phyloP scores from a whole-genome alignment of 306 rosid species.

The Inga leiocalycina region DNA sequence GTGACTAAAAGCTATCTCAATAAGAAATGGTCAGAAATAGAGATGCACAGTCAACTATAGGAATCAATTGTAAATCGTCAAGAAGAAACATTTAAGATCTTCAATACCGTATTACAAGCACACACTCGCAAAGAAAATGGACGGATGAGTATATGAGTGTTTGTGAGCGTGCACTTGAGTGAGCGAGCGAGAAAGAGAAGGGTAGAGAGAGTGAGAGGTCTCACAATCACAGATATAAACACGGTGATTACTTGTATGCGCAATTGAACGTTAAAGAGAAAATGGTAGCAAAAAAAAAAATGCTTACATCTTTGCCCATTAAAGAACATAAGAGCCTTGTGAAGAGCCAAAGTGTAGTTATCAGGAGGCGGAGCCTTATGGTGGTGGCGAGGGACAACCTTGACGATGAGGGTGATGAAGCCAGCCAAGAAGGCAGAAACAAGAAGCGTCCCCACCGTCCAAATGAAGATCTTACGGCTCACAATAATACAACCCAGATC shows the following conservation, averaged over 20 bases:
- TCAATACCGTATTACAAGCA: neutral
- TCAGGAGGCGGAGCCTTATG: slow-evolving; percentile 58
- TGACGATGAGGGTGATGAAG: slow-evolving; percentile 65
- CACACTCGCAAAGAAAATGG: neutral
- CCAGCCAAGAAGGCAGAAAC: slow-evolving; percentile 67
- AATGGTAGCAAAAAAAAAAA: neutral
- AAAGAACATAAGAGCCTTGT: slow-evolving; percentile 86
- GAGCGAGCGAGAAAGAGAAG: neutral
- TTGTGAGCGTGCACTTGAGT: neutral
- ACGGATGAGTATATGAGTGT: neutral
- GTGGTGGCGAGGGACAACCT: slow-evolving; percentile 74
- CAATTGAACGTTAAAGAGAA: neutral
- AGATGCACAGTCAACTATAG: neutral
- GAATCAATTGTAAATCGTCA: neutral
- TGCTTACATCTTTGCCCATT: slow-evolving; percentile 72
- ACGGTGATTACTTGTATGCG: neutral
- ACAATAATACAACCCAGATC: slow-evolving; percentile 87
- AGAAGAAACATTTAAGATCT: neutral
- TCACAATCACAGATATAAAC: neutral
- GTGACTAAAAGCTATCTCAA: neutral
- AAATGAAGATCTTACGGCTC: slow-evolving; percentile 79
- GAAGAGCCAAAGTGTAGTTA: slow-evolving; percentile 82
- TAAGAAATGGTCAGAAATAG: neutral
- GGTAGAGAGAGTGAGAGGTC: neutral
- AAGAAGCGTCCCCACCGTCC: slow-evolving; percentile 71